A percentile compares a stretch with the other conserved stretches of the same genome.
Evolutionary conservation across 2,329 filamentous ascomycete species (phyloP).

Genomic region (Cladosporium sp.): DNA sequence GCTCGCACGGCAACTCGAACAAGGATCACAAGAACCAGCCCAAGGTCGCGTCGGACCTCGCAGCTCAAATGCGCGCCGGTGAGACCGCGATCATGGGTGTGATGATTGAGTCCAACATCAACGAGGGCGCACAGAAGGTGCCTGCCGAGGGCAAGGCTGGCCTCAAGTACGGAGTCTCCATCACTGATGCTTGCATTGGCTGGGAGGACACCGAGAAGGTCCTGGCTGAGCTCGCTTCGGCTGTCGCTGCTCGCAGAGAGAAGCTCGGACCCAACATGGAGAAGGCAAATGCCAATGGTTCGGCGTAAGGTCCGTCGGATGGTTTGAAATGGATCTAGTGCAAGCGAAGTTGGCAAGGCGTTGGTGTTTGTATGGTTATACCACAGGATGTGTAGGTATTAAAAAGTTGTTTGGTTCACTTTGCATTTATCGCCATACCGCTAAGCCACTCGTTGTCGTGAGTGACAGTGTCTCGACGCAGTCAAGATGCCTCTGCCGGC

Average conservation of each 20-base stretch:
- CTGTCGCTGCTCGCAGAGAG: slow-evolving; percentile 68
- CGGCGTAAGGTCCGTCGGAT: slow-evolving; percentile 8
- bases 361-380: slow-evolving; percentile 11
- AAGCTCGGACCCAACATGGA: slow-evolving; percentile 29
- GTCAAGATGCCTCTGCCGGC: neutral
- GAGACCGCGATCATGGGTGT: slow-evolving; percentile 89
- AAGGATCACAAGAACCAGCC: slow-evolving; percentile 98
- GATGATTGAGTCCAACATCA: slow-evolving; percentile 98
- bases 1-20: slow-evolving; percentile 95
- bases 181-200: slow-evolving; percentile 93
- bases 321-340: neutral
- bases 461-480: neutral
- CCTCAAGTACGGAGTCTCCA: slow-evolving; percentile 85
- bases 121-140: slow-evolving; percentile 75
- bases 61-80: slow-evolving; percentile 80
- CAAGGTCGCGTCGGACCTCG: slow-evolving; percentile 76
- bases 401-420: slow-evolving; percentile 4
- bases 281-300: slow-evolving; percentile 22
- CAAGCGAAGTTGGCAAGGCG: neutral
- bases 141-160: slow-evolving; percentile 72
- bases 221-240: slow-evolving; percentile 79
- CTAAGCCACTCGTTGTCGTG: neutral
- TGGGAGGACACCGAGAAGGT: slow-evolving; percentile 82
- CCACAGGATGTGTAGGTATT: slow-evolving; percentile 5
- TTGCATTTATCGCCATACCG: neutral